Evolutionary conservation across 768 basidiomycete genomes (phyloP), one percentile per base, ranked within the genome.

Genomic region (Astraeus odoratus): DNA sequence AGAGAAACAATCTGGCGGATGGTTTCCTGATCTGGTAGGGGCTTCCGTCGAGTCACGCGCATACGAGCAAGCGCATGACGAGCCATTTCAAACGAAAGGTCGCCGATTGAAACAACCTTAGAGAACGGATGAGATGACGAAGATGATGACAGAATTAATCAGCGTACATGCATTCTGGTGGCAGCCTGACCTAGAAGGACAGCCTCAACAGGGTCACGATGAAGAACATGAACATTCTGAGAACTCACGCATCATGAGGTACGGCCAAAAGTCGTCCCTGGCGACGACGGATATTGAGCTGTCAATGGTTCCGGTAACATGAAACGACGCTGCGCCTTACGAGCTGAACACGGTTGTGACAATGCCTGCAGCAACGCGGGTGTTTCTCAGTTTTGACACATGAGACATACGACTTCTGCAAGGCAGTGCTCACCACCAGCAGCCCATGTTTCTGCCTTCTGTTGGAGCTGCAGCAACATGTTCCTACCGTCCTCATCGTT

Each of bases 241-340:
- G 46, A 39, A 69, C 76, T 44, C 62, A 79, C 81, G 73, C 73
- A 87, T 74, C 4, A 76, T 65, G 49, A 78, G 67, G 62, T 81
- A 87, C 0, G 83, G 83, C 81, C 86, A 92, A 60, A 84, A 88
- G 58, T 92, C 88, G 55, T 93, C 91, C 8, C 84, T 89, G 31
- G 50, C 54, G 23, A 25, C 18, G 23, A 23, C 51, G 49, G 47
- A 55, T 51, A 55, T 43, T 62, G 55, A 46, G 20, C 39, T 26
- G 48, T 36, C 31, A 47, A 36, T 42, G 27, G 40, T 45, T 41
- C 39, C 42, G 43, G 39, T 31, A 27, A 16, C 33, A 41, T 39
- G 36, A 46, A 50, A 40, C 44, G 42, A 47, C 35, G 39, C 35
- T 27, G 24, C 27, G 26, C 64, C 77, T 63, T 56, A 86, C 80